Percentiles rank a stretch among this genome's conserved stretches.
Conservation (phyloP, 768 basidiomycete species). For the Clavulina sp. region DNA sequence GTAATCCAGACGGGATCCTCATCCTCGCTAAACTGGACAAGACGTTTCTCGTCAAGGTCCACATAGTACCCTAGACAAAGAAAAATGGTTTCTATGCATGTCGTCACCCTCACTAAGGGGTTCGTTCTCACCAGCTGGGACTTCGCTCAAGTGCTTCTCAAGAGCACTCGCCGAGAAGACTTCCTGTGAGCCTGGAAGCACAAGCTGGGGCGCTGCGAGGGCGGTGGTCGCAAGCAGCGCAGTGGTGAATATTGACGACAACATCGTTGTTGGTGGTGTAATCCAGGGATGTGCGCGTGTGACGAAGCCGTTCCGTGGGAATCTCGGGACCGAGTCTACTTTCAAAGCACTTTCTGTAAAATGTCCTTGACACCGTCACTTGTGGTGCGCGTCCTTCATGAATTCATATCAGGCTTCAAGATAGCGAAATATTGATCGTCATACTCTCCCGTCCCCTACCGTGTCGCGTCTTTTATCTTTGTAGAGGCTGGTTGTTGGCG, state of each 20-base stretch:
- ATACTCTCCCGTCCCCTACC: not conserved
- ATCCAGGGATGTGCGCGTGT: not conserved
- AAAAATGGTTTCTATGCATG: too few relatives aligned
- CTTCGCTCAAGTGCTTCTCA: not conserved
- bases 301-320: not conserved
- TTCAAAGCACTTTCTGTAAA: not conserved
- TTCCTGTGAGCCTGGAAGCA: not conserved
- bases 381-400: not conserved
- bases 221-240: not conserved
- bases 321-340: not conserved
- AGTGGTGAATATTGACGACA: not conserved
- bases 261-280: not conserved
- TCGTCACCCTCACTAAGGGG: too few relatives aligned
- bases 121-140: not conserved
- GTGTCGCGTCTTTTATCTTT: not conserved
- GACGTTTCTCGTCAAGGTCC: constrained; percentile 51
- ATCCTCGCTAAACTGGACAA: constrained; percentile 55
- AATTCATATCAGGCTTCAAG: not conserved
- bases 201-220: not conserved
- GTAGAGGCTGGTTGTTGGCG: constrained; percentile 72
- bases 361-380: not conserved
- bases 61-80: constrained; percentile 36
- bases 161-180: not conserved
- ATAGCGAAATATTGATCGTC: not conserved
- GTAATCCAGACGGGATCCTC: constrained; percentile 61